phyloP scores from a whole-genome alignment of 2,329 filamentous ascomycete species.

The Ilyonectria mors-panacis region DNA sequence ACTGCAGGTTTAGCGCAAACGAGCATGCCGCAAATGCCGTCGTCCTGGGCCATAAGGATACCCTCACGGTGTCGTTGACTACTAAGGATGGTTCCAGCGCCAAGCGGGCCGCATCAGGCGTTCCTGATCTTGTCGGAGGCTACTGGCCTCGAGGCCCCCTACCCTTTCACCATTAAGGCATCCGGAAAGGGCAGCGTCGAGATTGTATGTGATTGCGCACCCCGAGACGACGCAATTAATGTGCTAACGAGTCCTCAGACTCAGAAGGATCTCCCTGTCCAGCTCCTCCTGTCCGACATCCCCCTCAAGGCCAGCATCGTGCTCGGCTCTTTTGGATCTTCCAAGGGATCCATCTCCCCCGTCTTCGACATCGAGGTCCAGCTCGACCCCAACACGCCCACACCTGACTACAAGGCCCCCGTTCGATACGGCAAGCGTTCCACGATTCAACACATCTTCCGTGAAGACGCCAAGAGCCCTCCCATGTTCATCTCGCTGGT shows the following conservation, averaged over 20 bases:
- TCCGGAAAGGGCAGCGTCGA: constrained; percentile 89
- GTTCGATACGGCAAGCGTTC: constrained; percentile 86
- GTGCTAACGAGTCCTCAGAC: constrained; percentile 68
- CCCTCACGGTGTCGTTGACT: constrained; percentile 86
- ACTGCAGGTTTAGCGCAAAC: constrained; percentile 69
- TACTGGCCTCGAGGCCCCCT: constrained; percentile 88
- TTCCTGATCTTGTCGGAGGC: constrained; percentile 88
- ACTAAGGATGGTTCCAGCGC: constrained; percentile 82
- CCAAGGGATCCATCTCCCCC: constrained; percentile 75
- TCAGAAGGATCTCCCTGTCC: constrained; percentile 89
- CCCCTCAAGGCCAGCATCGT: constrained; percentile 86
- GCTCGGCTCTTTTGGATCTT: constrained; percentile 87
- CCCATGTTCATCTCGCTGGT: constrained; percentile 83
- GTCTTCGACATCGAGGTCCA: constrained; percentile 82
- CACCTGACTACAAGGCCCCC: constrained; percentile 74
- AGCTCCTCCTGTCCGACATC: constrained; percentile 78
- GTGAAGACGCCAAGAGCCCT: constrained; percentile 82
- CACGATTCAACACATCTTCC: constrained; percentile 95
- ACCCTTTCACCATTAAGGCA: constrained; percentile 86
- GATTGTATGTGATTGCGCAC: constrained; percentile 72
- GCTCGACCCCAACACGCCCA: constrained; percentile 72
- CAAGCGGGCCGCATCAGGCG: constrained; percentile 93
- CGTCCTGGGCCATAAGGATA: constrained; percentile 76
- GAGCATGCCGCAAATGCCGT: constrained; percentile 75
- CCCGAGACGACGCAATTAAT: not conserved